Base-by-base conservation (phyloP, 2,329 filamentous ascomycete species). In the Fulvia fulva region DNA sequence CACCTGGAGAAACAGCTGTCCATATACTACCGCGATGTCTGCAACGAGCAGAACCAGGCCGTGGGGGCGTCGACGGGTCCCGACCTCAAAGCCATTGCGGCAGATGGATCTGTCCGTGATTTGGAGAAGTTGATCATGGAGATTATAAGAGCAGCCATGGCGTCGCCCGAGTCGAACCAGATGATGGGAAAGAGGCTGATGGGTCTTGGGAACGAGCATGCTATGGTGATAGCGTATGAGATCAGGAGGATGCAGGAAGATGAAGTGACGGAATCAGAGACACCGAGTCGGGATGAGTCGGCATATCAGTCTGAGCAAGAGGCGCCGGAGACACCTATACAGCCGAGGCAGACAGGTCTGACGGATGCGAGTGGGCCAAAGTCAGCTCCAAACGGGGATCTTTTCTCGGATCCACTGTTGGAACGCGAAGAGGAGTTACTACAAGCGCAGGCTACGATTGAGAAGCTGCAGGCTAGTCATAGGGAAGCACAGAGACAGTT, bases 371-470 rank as follows among this genome's bases (percentile, higher is more conserved):
- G 67, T 47, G 65, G 65, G 1, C 57, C 34, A 9, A 60, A 64
- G 26, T 52, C n/a, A 19, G 61, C 58, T 43, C 46, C 60, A 56
- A 54, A 63, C 22, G 55, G 60, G n/a, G 66, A 63, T 37, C 44
- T 56, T 56, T 72, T 70, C 55, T 62, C 77, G 28, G 77, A 80
- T 63, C 73, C 74, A 4, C 74, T 78, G 56, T 68, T 81, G 34
- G 78, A 81, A 66, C 75, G 77, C 52, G 79, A 81, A 62, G 79
- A 79, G 56, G 76, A 78, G 59, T 66, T 81, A 5, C 74, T 81
- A 58, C 75, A 78, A 60, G 77, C 77, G 7, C 77, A 78, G 62
- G 76, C 77, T 53, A 76, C 76, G 23, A 76, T 78, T 51, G 70
- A 76, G 54, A 74, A 76, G 30, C 62, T 81, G 30, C 74, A 76